Conservation (phyloP, 2,329 filamentous ascomycete genomes). For the Apiospora sp. region DNA sequence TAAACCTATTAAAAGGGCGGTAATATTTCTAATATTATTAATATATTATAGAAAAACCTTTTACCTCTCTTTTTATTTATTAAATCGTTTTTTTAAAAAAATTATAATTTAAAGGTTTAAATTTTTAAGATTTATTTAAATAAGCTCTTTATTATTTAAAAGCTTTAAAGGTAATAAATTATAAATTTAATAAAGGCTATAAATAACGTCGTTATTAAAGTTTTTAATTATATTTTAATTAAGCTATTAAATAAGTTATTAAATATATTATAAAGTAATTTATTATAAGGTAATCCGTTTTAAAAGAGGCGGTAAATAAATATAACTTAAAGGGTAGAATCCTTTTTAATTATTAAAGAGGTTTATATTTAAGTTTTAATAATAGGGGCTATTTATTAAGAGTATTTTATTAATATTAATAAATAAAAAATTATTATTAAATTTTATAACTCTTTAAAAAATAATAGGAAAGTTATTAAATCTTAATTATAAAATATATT, state of each 20-base stretch:
- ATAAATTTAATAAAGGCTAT: neutral
- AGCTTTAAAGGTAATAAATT: neutral
- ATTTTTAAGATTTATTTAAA: neutral
- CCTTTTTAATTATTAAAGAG: neutral
- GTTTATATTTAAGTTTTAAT: too few species aligned
- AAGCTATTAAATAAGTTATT: too few species aligned
- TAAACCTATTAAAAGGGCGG: neutral
- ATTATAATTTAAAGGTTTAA: neutral
- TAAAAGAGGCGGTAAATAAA: neutral
- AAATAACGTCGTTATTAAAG: neutral
- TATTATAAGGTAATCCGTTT: too few species aligned
- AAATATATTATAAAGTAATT: too few species aligned
- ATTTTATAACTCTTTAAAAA: neutral
- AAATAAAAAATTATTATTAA: too few species aligned
- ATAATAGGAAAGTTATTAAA: too few species aligned
- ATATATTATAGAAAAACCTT: neutral
- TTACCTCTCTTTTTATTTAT: neutral
- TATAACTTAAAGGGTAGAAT: neutral
- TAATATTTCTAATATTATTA: neutral
- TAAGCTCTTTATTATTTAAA: neutral
- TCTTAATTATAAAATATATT: neutral
- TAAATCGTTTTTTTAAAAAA: neutral
- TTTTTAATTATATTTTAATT: neutral
- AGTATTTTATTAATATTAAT: too few species aligned
- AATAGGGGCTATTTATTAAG: too few species aligned